Base-by-base conservation (phyloP, 2,329 filamentous ascomycete species). In the Simplicillium aogashimaense region DNA sequence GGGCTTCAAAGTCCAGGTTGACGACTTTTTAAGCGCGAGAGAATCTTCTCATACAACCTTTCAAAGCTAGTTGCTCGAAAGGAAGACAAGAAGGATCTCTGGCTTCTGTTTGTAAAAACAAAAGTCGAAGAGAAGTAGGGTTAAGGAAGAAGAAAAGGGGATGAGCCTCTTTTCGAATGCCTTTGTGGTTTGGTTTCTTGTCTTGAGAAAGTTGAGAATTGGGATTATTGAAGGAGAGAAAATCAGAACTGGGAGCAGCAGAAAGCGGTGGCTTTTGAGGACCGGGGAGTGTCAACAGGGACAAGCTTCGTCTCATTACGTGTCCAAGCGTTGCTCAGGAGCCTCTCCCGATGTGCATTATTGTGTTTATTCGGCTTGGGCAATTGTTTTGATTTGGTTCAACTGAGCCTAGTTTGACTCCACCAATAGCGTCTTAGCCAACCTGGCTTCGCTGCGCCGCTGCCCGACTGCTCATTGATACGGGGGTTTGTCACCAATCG, bases 1-100 rank as follows among this genome's bases (percentile, higher is more conserved):
- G 86, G 73, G 89, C 88, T 85, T 95, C 89, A 92, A 94, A 95
- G 86, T 95, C 89, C 89, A 95, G 89, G 76, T 87, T 95, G 86
- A 74, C 86, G 83, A 83, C 81, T 81, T 84, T 80, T 81, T 64
- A 66, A 67, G 70, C 71, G 79, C 68, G 63, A 67, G 69, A 72
- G 65, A 67, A 78, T 75, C 74, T 79, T 81, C 81, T 86, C 78
- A 64, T 63, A 59, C 63, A 66, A 65, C 63, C 64, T 65, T 62
- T 53, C 76, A 78, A 78, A 65, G 64, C 70, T 69, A 63, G 65
- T 9, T 25, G 20, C 50, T 64, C 75, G 75, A 79, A 78, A 79
- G 76, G 76, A 78, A 72, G 74, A 75, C 67, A 78, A 79, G 74
- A 79, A 78, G 66, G 67, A 72, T 68, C 72, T 76, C 72, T 75